Percentiles rank a stretch among this genome's conserved stretches.
Evolutionary conservation across 1,284 basidiomycete species (phyloP).

Genomic region (Cryptococcus floricola): DNA sequence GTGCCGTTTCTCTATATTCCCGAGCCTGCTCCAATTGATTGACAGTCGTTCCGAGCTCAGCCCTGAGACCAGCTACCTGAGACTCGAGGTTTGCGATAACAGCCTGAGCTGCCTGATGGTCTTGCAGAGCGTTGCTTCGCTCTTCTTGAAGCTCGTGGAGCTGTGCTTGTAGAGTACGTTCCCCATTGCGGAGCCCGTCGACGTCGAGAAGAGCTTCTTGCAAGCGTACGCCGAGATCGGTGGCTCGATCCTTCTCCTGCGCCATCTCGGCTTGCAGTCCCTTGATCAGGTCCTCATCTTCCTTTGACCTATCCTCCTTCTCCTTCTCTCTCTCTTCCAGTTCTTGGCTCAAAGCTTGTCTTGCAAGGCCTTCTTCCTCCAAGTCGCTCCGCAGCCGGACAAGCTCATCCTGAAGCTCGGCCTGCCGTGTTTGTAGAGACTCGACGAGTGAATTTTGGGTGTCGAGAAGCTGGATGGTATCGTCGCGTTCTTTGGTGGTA

Average conservation of each 20-base stretch:
- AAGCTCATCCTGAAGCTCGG: slow-evolving; percentile 55
- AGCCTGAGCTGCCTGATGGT: slow-evolving; percentile 67
- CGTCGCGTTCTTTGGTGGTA: slow-evolving; percentile 15
- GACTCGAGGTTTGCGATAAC: slow-evolving; percentile 67
- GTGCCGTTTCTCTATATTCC: slow-evolving; percentile 68
- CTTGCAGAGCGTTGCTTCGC: slow-evolving; percentile 63
- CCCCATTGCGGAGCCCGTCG: slow-evolving; percentile 55
- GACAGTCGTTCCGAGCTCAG: slow-evolving; percentile 49
- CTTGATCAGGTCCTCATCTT: slow-evolving; percentile 29
- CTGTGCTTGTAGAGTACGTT: slow-evolving; percentile 53
- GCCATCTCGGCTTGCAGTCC: slow-evolving; percentile 53
- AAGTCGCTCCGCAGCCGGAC: slow-evolving; percentile 38
- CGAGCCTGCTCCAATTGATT: slow-evolving; percentile 63
- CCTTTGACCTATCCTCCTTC: slow-evolving; percentile 33
- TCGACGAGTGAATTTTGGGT: slow-evolving; percentile 60
- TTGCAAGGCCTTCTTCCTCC: slow-evolving; percentile 36
- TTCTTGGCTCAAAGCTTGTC: slow-evolving; percentile 36
- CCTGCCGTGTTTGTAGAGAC: slow-evolving; percentile 64
- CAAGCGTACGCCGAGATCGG: slow-evolving; percentile 53
- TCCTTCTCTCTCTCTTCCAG: slow-evolving; percentile 33
- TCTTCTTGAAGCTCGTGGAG: slow-evolving; percentile 66
- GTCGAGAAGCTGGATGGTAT: slow-evolving; percentile 61
- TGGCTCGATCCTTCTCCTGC: slow-evolving; percentile 55
- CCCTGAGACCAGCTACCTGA: slow-evolving; percentile 56
- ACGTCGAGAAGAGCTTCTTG: slow-evolving; percentile 64